Percentiles rank a stretch among this genome's conserved stretches.
Evolutionary conservation across 768 basidiomycete genomes (phyloP).

Genomic region (Podaxis sp.): DNA sequence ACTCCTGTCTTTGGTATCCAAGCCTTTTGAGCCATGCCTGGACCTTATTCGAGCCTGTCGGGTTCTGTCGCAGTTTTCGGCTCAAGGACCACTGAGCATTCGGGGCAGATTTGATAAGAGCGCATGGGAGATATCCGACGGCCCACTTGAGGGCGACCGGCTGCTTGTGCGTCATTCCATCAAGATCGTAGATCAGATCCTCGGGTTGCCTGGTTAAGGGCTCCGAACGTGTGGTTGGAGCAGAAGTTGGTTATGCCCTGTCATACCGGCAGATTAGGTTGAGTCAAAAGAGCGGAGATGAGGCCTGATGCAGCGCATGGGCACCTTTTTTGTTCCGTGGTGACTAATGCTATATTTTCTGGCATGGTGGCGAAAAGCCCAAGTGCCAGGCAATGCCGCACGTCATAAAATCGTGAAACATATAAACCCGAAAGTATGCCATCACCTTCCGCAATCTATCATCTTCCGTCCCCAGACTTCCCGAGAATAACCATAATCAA

Average conservation of each 20-base stretch:
- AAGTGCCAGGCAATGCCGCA: not conserved
- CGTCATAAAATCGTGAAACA: not conserved
- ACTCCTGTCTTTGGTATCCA: not conserved
- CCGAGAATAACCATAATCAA: conserved; percentile 3
- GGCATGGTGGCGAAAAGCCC: not conserved
- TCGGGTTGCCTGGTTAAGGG: not conserved
- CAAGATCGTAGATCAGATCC: conserved; percentile 3
- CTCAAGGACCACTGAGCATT: not conserved
- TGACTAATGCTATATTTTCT: conserved; percentile 6
- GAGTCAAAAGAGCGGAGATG: not conserved
- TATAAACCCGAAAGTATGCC: not conserved
- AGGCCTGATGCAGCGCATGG: not conserved
- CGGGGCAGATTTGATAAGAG: not conserved
- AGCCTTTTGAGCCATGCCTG: not conserved
- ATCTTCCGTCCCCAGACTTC: not conserved
- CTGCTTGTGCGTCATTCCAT: not conserved
- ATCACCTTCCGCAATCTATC: conserved; percentile 2
- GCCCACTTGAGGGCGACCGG: not conserved
- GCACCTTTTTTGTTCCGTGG: conserved; percentile 7
- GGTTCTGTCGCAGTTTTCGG: not conserved
- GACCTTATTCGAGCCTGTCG: not conserved
- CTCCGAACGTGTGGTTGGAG: not conserved
- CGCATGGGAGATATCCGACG: not conserved
- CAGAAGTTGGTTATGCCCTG: not conserved
- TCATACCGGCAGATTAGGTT: not conserved